Evolutionary conservation across 441 rosid genomes (phyloP).

Genomic region (Capsella rubella): DNA sequence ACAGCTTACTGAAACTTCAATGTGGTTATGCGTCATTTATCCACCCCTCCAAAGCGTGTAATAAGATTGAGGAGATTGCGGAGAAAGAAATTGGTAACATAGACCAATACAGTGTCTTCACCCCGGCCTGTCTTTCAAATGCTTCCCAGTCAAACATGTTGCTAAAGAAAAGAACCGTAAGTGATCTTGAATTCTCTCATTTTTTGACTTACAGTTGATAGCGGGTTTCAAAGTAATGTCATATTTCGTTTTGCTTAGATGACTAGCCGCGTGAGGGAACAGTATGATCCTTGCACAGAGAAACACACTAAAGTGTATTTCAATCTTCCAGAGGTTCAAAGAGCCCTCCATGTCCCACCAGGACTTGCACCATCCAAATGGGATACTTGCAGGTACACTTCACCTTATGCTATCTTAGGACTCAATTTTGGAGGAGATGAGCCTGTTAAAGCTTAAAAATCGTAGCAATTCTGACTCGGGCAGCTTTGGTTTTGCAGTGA

Average conservation of each 20-base stretch:
- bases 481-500: constrained; percentile 52
- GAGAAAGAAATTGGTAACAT: constrained; percentile 74
- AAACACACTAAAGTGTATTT: constrained; percentile 74
- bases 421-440: not conserved
- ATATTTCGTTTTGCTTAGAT: constrained; percentile 46
- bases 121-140: constrained; percentile 70
- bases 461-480: constrained; percentile 26
- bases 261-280: constrained; percentile 65
- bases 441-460: constrained; percentile 4
- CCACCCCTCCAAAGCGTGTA: constrained; percentile 69
- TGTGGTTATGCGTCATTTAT: constrained; percentile 76
- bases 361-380: constrained; percentile 73
- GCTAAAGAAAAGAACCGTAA: constrained; percentile 65
- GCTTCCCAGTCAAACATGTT: constrained; percentile 58
- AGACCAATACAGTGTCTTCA: constrained; percentile 86
- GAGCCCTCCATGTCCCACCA: constrained; percentile 78
- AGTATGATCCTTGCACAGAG: constrained; percentile 98
- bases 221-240: not conserved
- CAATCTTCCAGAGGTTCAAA: constrained; percentile 84
- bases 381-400: constrained; percentile 87
- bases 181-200: constrained; percentile 25
- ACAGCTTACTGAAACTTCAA: constrained; percentile 58
- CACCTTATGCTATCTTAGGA: not conserved
- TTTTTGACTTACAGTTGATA: not conserved
- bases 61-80: constrained; percentile 60